Conservation (phyloP, 176 grass and related monocot genomes). For the Avena eriantha region DNA sequence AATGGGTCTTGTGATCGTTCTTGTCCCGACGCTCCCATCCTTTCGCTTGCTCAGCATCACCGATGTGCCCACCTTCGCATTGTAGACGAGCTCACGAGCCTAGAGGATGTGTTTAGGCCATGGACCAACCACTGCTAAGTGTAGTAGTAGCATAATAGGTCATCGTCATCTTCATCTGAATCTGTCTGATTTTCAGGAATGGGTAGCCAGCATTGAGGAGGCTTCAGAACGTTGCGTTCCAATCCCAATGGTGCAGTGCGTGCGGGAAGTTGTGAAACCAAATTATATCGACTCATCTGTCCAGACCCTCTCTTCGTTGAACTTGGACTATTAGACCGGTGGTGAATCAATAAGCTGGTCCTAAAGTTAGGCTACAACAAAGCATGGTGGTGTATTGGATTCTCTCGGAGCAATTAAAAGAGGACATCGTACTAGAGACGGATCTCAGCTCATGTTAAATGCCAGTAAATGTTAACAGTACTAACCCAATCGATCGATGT, state of each 20-base stretch:
- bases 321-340: not conserved
- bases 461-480: conserved; percentile 32
- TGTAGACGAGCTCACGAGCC: not conserved
- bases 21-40: too few relatives aligned
- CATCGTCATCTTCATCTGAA: not conserved
- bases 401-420: not conserved
- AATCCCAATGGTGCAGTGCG: not conserved
- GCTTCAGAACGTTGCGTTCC: not conserved
- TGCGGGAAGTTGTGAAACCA: not conserved
- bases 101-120: too few relatives aligned
- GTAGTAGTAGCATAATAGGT: not conserved
- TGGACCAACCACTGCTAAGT: too few relatives aligned
- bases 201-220: not conserved
- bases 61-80: not conserved
- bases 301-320: not conserved
- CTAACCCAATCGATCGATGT: not conserved
- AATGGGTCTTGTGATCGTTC: too few relatives aligned
- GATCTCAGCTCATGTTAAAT: conserved; percentile 40
- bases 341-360: not conserved
- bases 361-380: not conserved
- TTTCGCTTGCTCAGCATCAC: not conserved
- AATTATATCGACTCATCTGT: not conserved
- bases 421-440: not conserved
- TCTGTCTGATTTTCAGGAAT: not conserved
- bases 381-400: not conserved